phyloP scores from a whole-genome alignment of 2,329 filamentous ascomycete genomes.

The Aureobasidium vineae region DNA sequence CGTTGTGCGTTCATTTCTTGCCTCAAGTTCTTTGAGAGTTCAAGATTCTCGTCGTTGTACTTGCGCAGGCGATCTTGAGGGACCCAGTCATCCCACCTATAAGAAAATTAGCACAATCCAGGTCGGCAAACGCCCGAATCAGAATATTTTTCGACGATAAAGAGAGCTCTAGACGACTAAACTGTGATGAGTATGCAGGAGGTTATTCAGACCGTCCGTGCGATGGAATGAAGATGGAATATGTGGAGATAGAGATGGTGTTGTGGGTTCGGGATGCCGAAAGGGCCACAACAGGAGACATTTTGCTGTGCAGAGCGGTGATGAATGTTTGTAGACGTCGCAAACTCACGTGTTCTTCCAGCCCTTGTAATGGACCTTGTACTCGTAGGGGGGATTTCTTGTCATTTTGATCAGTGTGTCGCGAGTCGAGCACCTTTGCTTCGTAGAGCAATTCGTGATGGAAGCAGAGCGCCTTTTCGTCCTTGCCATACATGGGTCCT shows the following conservation, averaged over 20 bases:
- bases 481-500: slow-evolving; percentile 62
- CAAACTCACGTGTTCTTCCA: slow-evolving; percentile 89
- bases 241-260: not conserved
- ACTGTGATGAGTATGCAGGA: not conserved
- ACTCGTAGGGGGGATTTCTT: slow-evolving; percentile 76
- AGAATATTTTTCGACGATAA: not conserved
- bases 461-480: slow-evolving; percentile 95
- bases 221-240: not conserved
- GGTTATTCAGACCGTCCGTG: not conserved
- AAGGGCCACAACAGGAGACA: not conserved
- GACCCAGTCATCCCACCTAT: slow-evolving; percentile 97
- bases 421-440: slow-evolving; percentile 86
- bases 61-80: slow-evolving; percentile 90
- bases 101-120: slow-evolving; percentile 26
- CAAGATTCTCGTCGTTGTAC: slow-evolving; percentile 91
- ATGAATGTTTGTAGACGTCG: not conserved
- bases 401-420: slow-evolving; percentile 59
- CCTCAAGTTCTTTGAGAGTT: slow-evolving; percentile 73
- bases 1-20: slow-evolving; percentile 64
- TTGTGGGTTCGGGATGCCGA: not conserved
- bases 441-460: slow-evolving; percentile 97
- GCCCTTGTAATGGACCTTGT: slow-evolving; percentile 97
- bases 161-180: not conserved
- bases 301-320: not conserved
- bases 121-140: slow-evolving; percentile 5